Base-by-base conservation (phyloP, 1,284 basidiomycete species). In the Flammula alnicola region DNA sequence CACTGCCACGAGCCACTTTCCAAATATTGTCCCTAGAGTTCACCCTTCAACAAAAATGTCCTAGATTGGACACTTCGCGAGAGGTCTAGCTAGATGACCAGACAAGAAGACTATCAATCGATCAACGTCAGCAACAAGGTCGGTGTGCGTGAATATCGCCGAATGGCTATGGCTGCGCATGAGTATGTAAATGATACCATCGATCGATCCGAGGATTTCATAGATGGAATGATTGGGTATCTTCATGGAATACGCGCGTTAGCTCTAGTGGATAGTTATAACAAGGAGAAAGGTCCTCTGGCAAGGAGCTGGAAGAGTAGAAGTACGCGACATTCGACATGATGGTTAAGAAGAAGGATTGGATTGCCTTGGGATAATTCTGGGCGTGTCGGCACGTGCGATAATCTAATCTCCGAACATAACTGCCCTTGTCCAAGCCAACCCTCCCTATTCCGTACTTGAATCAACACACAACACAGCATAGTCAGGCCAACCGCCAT, bases 341-440 rank as follows among this genome's bases (percentile, higher is more conserved):
- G 33, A 44, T 35, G 43, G 32, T 9, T 16, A 20, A 8, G n/a
- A 25, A 37, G 27, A 11, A 30, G 29, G 39, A 30, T 23, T 22
- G 16, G 25, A 46, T 37, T 33, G 26, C 23, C 22, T 44, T 37
- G 43, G 27, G 23, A 14, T 22, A 33, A 26, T n/a, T 10, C 12
- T 16, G 10, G 33, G 11, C 10, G 40, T 23, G 17, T 16, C 35
- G 39, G 51, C 65, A 66, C 62, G 58, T 61, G 58, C 52, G 54
- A 60, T 61, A 55, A 63, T 66, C 62, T 64, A 64, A 65, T 65
- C 63, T 61, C 57, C 56, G 60, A 63, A 60, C 57, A 53, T 37
- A 55, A 49, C 56, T 57, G 49, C 51, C 61, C 62, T 60, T 63
- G 48, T 48, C 35, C 48, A 43, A 52, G 39, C 55, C 58, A 56